A percentile compares a stretch with the other conserved stretches of the same genome.
These are phyloP conservation scores for Blastobotrys aristatus DNA, from an alignment of 1,139 yeast species.

Conservation along the genomic window DNA sequence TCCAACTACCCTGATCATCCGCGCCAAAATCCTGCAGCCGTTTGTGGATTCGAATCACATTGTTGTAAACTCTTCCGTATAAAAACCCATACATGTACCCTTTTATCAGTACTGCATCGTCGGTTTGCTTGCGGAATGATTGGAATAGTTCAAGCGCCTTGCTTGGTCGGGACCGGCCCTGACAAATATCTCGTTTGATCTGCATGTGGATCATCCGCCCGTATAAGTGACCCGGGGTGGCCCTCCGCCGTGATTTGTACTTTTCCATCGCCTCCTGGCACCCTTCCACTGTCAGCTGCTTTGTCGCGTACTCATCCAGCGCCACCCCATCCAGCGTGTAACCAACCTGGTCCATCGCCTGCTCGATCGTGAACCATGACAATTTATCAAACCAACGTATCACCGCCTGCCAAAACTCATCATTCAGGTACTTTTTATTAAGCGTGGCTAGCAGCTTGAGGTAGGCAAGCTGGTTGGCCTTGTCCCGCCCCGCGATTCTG, in stretches of 20 bases:
- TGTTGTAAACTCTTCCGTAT: background rate
- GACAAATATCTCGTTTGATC: background rate
- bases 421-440: slow-evolving; percentile 1
- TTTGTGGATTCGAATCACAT: slow-evolving; percentile 7
- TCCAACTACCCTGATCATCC: slow-evolving; percentile 14
- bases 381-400: background rate
- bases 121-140: background rate
- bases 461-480: background rate
- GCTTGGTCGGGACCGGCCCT: background rate
- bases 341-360: background rate
- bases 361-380: background rate
- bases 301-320: slow-evolving; percentile 1
- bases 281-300: slow-evolving; percentile 6
- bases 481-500: background rate
- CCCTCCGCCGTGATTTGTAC: background rate
- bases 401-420: slow-evolving; percentile 3
- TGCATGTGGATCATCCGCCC: slow-evolving; percentile 4
- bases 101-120: background rate
- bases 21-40: background rate
- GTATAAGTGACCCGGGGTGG: background rate
- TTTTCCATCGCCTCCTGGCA: slow-evolving; percentile 9
- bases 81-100: slow-evolving; percentile 12
- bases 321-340: background rate
- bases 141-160: background rate
- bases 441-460: slow-evolving; percentile 1